Conservation (phyloP, 2,329 filamentous ascomycete genomes). For the Dothidotthia symphoricarpi region DNA sequence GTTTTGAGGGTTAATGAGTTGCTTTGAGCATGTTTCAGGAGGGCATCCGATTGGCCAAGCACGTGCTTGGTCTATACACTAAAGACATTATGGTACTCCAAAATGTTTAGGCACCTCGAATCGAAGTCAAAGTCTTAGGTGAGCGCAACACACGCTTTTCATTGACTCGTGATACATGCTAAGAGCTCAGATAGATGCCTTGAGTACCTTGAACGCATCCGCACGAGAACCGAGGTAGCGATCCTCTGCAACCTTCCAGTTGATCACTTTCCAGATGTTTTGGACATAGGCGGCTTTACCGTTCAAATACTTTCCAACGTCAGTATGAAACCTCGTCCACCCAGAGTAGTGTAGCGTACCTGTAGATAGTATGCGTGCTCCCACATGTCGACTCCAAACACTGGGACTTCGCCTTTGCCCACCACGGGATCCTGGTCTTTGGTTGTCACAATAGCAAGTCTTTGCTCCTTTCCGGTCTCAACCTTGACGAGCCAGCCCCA, state of each 20-base stretch:
- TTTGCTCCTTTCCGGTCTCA: conserved; percentile 50
- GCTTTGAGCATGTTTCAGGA: conserved; percentile 40
- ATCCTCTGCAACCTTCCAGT: conserved; percentile 69
- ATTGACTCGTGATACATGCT: not conserved
- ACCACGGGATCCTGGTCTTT: conserved; percentile 82
- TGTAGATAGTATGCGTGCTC: conserved; percentile 90
- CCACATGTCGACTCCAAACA: conserved; percentile 87
- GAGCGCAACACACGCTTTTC: not conserved
- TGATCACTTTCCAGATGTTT: conserved; percentile 75
- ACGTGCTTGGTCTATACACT: conserved; percentile 1
- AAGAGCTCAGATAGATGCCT: conserved; percentile 31
- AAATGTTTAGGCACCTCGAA: not conserved
- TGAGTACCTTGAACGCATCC: conserved; percentile 42
- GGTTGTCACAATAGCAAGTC: conserved; percentile 71
- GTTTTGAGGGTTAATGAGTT: conserved; percentile 27
- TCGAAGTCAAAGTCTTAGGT: not conserved
- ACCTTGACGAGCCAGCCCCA: conserved; percentile 85
- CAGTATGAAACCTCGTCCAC: conserved; percentile 4
- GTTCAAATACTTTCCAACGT: conserved; percentile 63
- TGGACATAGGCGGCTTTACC: conserved; percentile 72
- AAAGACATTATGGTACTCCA: conserved; percentile 24
- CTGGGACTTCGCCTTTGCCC: conserved; percentile 59
- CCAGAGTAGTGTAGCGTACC: conserved; percentile 42
- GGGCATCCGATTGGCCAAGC: conserved; percentile 31
- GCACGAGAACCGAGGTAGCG: conserved; percentile 54